Conservation (phyloP, 805 yeast species). For the Saccharomyces eubayanus region DNA sequence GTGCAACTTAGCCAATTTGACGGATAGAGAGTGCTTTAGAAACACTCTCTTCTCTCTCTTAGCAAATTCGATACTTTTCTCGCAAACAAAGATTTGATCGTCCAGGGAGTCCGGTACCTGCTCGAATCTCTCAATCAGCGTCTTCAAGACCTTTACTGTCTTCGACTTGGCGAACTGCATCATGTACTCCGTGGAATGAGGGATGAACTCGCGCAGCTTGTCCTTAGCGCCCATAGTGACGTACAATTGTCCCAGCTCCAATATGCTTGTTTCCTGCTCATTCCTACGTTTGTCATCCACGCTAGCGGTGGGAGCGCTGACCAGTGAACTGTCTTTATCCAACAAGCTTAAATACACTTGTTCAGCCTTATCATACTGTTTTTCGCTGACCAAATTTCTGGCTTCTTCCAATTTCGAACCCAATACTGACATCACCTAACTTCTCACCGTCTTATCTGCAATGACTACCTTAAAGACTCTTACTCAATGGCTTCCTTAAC, state of each 20-base stretch:
- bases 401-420: slow-evolving; percentile 43
- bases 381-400: slow-evolving; percentile 43
- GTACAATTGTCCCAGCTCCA: slow-evolving; percentile 70
- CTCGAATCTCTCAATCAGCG: slow-evolving; percentile 72
- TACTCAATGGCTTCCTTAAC: neutral
- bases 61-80: slow-evolving; percentile 84
- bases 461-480: neutral
- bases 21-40: slow-evolving; percentile 78
- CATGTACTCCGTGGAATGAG: slow-evolving; percentile 61
- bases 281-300: slow-evolving; percentile 38
- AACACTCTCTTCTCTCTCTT: slow-evolving; percentile 73
- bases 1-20: slow-evolving; percentile 70
- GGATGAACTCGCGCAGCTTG: slow-evolving; percentile 53
- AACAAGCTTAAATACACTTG: slow-evolving; percentile 46
- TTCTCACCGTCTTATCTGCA: neutral
- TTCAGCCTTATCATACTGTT: slow-evolving; percentile 53
- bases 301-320: slow-evolving; percentile 1
- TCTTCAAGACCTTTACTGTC: slow-evolving; percentile 82
- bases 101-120: slow-evolving; percentile 53
- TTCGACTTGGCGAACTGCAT: slow-evolving; percentile 84
- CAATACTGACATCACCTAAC: slow-evolving; percentile 13
- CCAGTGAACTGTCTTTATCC: slow-evolving; percentile 11
- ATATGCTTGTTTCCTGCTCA: slow-evolving; percentile 58
- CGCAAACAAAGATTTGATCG: slow-evolving; percentile 62
- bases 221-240: slow-evolving; percentile 39